Evolutionary conservation across 169 alveolate genomes (phyloP), one percentile per base, ranked within the genome.

Genomic region (Cryptosporidium xiaoi): DNA sequence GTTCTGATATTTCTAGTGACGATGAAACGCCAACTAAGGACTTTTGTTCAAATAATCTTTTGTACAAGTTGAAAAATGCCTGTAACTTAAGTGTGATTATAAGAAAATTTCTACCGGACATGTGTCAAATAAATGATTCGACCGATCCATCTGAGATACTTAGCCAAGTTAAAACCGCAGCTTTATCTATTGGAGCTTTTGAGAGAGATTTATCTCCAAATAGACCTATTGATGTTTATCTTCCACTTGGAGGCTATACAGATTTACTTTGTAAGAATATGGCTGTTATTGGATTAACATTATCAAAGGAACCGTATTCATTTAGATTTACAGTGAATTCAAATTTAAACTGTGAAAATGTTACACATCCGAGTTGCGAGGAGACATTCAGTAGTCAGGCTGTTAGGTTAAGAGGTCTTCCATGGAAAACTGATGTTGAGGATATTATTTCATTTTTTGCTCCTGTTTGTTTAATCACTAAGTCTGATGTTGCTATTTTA

Each of bases 351-450:
- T 62, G 0, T 27, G 46, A 24, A 20, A n/a, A 34, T 8, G 44
- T 62, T 20, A 12, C 24, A n/a, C 29, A 53, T 53, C 46, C 46
- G 44, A n/a, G 18, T 20, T 62, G 36, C 4, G 44, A 33, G 15
- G 33, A 62, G 6, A 27, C 67, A 62, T 62, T 24, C 16, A 62
- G 7, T 33, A 27, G 67, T 0, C 83, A 65, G 16, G 83, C 56
- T 15, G 56, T 69, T 27, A 51, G 83, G 29, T 20, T 69, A 12
- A 69, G 83, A 34, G 83, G 83, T 1, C 56, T 69, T 1, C 83
- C 83, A 18, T 69, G 83, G 83, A 69, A 69, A 51, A 33, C 83
- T 8, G 67, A 16, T 4, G 18, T 69, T 1, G 34, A 33, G 33
- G 83, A 69, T 55, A 69, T 69, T 69, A 56, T 56, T 34, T 51